A percentile compares a stretch with the other conserved stretches of the same genome.
These are phyloP conservation scores for Xanthoceras sorbifolium DNA, from an alignment of 345 rosid genomes.

Conservation along the genomic window DNA sequence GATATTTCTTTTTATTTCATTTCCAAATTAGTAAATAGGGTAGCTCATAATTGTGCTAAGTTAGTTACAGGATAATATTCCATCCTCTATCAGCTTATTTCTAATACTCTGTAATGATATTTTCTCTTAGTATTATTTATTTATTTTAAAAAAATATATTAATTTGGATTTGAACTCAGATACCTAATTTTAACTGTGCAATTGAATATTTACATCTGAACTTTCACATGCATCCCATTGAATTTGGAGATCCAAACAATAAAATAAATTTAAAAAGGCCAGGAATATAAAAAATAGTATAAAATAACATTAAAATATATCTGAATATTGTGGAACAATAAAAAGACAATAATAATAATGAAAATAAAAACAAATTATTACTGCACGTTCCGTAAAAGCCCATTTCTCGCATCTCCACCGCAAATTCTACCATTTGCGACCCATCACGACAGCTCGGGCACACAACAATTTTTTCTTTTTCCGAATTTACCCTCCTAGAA, in stretches of 20 bases:
- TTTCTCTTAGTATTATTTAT: too few species aligned
- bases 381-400: constrained; percentile 21
- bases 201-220: too few species aligned
- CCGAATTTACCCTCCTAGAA: constrained; percentile 14
- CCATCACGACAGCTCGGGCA: constrained; percentile 24
- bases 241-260: constrained; percentile 4
- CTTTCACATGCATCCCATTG: too few species aligned
- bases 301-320: constrained; percentile 15
- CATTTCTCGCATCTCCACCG: constrained; percentile 22
- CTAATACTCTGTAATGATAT: too few species aligned
- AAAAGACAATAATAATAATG: constrained; percentile 11
- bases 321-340: constrained; percentile 25
- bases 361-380: not conserved
- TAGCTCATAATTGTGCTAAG: too few species aligned
- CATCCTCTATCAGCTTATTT: too few species aligned
- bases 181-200: too few species aligned
- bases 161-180: too few species aligned
- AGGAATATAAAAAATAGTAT: constrained; percentile 3
- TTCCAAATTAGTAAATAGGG: too few species aligned
- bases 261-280: not conserved
- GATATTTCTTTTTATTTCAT: too few species aligned
- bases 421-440: constrained; percentile 12
- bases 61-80: too few species aligned
- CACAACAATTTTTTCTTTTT: not conserved
- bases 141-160: too few species aligned